Conservation (phyloP, 176 grass and related monocot genomes). For the Phoenix roebelenii region DNA sequence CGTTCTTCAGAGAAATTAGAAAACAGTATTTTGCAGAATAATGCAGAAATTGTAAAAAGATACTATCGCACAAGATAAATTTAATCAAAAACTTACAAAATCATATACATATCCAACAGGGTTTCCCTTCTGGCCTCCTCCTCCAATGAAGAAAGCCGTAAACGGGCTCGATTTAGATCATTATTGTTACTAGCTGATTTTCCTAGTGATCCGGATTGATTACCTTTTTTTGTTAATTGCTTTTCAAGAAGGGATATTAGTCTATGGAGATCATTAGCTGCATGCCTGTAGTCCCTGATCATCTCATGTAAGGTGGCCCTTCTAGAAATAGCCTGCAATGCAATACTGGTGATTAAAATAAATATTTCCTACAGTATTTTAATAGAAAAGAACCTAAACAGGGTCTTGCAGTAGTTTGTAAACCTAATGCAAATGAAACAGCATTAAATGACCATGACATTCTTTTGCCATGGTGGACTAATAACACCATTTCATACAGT, state of each 20-base stretch:
- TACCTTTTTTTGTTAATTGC: slow-evolving; percentile 40
- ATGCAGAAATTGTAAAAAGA: background rate
- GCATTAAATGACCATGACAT: no score
- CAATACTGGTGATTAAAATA: no score
- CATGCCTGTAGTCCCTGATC: slow-evolving; percentile 71
- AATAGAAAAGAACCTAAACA: no score
- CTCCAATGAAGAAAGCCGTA: slow-evolving; percentile 50
- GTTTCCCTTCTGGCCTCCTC: slow-evolving; percentile 46
- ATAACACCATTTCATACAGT: no score
- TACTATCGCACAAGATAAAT: background rate
- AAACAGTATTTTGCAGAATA: slow-evolving; percentile 1
- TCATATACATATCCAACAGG: slow-evolving; percentile 63
- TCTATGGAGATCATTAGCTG: slow-evolving; percentile 55
- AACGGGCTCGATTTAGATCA: slow-evolving; percentile 44
- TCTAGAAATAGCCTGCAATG: slow-evolving; percentile 67
- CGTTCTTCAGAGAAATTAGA: no score
- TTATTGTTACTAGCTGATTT: slow-evolving; percentile 26
- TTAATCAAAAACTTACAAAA: slow-evolving; percentile 59
- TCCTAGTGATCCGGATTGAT: slow-evolving; percentile 25
- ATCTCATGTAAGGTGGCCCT: slow-evolving; percentile 73
- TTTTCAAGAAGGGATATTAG: slow-evolving; percentile 72
- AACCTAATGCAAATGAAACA: no score
- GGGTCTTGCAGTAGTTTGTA: no score
- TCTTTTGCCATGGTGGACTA: no score
- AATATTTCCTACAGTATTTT: no score